Evolutionary conservation across 345 rosid species (phyloP).

Genomic region (Linum lewisii): DNA sequence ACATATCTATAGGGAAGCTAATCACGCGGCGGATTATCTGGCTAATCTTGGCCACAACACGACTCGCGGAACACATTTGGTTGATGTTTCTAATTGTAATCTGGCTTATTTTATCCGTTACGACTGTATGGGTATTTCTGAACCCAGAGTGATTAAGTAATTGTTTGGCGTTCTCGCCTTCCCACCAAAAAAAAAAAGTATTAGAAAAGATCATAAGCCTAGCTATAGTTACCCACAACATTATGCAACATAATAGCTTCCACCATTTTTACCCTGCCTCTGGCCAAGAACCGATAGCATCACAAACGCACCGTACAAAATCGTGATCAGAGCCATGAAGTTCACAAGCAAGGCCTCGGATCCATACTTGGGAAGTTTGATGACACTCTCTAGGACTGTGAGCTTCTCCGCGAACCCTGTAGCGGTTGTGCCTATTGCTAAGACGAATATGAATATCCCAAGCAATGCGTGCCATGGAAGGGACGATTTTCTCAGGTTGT

Average conservation of each 20-base stretch:
- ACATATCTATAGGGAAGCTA: too few relatives aligned
- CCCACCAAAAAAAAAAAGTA: too few relatives aligned
- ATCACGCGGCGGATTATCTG: too few relatives aligned
- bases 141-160: too few relatives aligned
- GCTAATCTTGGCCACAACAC: too few relatives aligned
- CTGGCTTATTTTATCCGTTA: too few relatives aligned
- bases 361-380: slow-evolving; percentile 65
- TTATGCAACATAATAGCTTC: slow-evolving; percentile 45
- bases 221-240: too few relatives aligned
- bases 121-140: too few relatives aligned
- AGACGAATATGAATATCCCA: slow-evolving; percentile 43
- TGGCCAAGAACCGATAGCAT: slow-evolving; percentile 40
- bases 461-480: slow-evolving; percentile 67
- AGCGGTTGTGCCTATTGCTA: slow-evolving; percentile 59
- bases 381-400: slow-evolving; percentile 58
- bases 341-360: slow-evolving; percentile 79
- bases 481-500: slow-evolving; percentile 31
- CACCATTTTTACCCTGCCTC: slow-evolving; percentile 30
- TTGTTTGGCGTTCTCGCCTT: too few relatives aligned
- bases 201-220: too few relatives aligned
- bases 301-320: slow-evolving; percentile 64
- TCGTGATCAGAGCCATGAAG: slow-evolving; percentile 67
- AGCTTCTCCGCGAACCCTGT: slow-evolving; percentile 83
- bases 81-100: too few relatives aligned
- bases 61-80: too few relatives aligned